Percentiles rank a stretch among this genome's conserved stretches.
Conservation (phyloP, 2,329 filamentous ascomycete genomes). For the Scytalidium lignicola region DNA sequence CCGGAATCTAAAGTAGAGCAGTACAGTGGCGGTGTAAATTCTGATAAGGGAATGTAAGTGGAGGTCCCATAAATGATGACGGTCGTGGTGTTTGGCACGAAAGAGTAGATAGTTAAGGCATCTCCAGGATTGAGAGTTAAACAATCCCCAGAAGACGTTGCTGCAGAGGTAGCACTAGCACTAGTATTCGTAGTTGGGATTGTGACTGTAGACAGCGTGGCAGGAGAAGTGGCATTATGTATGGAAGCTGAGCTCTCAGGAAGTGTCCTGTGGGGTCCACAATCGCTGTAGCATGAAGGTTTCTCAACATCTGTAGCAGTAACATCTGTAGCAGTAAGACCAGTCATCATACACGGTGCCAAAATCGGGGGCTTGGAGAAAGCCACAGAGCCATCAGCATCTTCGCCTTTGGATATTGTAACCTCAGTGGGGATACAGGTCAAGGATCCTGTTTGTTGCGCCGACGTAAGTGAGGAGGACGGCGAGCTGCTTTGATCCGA, state of each 20-base stretch:
- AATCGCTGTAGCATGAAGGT: not conserved
- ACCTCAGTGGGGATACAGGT: not conserved
- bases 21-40: slow-evolving; percentile 21
- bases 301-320: too few relatives aligned
- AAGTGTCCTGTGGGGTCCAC: not conserved
- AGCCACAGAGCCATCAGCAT: not conserved
- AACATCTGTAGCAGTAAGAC: too few relatives aligned
- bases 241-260: not conserved
- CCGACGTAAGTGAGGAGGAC: not conserved
- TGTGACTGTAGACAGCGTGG: too few relatives aligned
- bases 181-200: not conserved
- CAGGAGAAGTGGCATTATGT: not conserved
- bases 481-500: not conserved
- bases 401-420: not conserved
- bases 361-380: not conserved
- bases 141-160: slow-evolving; percentile 3
- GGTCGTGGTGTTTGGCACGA: slow-evolving; percentile 22
- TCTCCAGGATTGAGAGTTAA: slow-evolving; percentile 8
- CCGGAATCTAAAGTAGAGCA: slow-evolving; percentile 6
- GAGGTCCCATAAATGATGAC: slow-evolving; percentile 14
- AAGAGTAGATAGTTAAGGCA: slow-evolving; percentile 14
- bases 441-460: not conserved
- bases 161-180: not conserved
- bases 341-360: not conserved
- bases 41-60: slow-evolving; percentile 8